phyloP scores from a whole-genome alignment of 2,329 filamentous ascomycete genomes.

The Fonsecaea erecta region DNA sequence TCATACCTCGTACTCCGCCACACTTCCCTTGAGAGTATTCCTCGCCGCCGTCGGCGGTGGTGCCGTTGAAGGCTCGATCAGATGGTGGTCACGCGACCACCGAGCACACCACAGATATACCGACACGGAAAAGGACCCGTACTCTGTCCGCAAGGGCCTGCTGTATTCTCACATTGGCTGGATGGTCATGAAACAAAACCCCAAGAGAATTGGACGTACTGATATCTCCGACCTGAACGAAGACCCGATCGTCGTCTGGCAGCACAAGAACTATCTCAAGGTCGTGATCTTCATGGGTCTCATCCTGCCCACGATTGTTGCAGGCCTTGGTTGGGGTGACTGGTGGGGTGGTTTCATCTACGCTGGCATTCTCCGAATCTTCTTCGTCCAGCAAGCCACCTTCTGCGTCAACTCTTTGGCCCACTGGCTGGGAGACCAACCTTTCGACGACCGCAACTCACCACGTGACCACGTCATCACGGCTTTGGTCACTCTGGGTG shows the following conservation, averaged over 20 bases:
- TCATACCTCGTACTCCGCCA: slow-evolving; percentile 81
- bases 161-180: slow-evolving; percentile 84
- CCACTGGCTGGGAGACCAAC: slow-evolving; percentile 90
- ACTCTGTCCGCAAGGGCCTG: slow-evolving; percentile 86
- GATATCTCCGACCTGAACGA: slow-evolving; percentile 89
- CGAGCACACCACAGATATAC: slow-evolving; percentile 89
- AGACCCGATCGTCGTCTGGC: slow-evolving; percentile 82
- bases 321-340: slow-evolving; percentile 79
- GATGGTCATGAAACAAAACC: slow-evolving; percentile 95
- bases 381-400: slow-evolving; percentile 88
- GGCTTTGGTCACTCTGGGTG: slow-evolving; percentile 80
- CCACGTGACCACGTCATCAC: slow-evolving; percentile 87
- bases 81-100: slow-evolving; percentile 89
- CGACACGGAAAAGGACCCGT: slow-evolving; percentile 89
- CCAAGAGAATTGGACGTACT: slow-evolving; percentile 83
- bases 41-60: slow-evolving; percentile 80
- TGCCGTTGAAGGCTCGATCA: slow-evolving; percentile 81
- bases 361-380: slow-evolving; percentile 81
- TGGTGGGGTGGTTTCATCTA: slow-evolving; percentile 83
- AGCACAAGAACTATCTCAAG: slow-evolving; percentile 86
- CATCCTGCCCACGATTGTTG: slow-evolving; percentile 73
- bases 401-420: slow-evolving; percentile 92
- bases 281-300: slow-evolving; percentile 77
- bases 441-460: slow-evolving; percentile 90
- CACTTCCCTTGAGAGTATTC: slow-evolving; percentile 76